These are phyloP conservation scores for Lanmaoa rubissima DNA, from an alignment of 768 basidiomycete genomes.

Conservation along the genomic window DNA sequence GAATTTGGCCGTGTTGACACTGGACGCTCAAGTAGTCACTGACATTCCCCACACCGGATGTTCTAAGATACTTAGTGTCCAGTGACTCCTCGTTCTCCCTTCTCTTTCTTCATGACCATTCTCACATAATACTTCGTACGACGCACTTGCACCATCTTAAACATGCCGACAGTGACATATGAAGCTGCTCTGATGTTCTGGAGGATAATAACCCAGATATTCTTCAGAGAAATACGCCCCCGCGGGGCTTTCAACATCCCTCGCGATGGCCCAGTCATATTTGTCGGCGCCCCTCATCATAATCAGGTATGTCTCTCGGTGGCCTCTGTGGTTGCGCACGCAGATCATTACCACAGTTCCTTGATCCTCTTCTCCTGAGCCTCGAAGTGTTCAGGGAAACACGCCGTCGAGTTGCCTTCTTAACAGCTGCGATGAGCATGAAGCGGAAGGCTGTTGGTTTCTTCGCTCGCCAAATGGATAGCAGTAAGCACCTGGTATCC, in stretches of 20 bases:
- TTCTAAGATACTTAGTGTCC: not conserved
- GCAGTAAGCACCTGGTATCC: slow-evolving; percentile 54
- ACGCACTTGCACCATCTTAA: not conserved
- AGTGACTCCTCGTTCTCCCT: not conserved
- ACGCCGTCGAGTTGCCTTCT: slow-evolving; percentile 75
- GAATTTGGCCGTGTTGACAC: slow-evolving; percentile 33
- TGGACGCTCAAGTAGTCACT: not conserved
- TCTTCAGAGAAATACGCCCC: slow-evolving; percentile 94
- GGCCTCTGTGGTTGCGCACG: slow-evolving; percentile 7
- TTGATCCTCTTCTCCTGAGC: slow-evolving; percentile 84
- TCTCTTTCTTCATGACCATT: slow-evolving; percentile 12
- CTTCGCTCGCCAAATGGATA: slow-evolving; percentile 79
- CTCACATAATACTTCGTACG: slow-evolving; percentile 5
- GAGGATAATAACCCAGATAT: slow-evolving; percentile 84
- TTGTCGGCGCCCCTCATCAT: slow-evolving; percentile 89
- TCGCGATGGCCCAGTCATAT: slow-evolving; percentile 84
- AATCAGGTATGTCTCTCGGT: slow-evolving; percentile 63
- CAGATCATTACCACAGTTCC: slow-evolving; percentile 56
- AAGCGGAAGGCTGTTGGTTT: slow-evolving; percentile 74
- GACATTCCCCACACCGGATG: not conserved
- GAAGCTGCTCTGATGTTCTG: slow-evolving; percentile 82
- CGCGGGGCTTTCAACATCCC: slow-evolving; percentile 96
- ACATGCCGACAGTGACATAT: slow-evolving; percentile 43
- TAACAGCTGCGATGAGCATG: slow-evolving; percentile 91
- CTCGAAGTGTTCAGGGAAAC: slow-evolving; percentile 86